phyloP scores from a whole-genome alignment of 345 rosid species.

The Populus davidiana region DNA sequence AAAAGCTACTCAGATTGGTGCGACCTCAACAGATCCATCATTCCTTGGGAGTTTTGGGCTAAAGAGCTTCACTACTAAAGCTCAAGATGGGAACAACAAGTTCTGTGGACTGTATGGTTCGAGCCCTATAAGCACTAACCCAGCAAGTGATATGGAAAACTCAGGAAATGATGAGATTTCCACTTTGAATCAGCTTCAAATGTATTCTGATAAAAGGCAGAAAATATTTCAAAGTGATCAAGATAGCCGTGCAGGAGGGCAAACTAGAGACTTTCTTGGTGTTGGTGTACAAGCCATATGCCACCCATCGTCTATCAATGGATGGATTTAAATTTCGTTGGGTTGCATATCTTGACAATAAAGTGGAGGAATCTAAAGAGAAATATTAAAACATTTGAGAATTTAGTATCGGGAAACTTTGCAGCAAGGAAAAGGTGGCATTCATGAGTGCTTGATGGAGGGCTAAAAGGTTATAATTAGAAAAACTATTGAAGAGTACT shows the following conservation, averaged over 20 bases:
- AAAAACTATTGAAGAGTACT: constrained; percentile 8
- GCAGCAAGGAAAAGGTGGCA: constrained; percentile 31
- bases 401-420: constrained; percentile 30
- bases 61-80: constrained; percentile 28
- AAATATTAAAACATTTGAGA: not conserved
- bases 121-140: constrained; percentile 19
- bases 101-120: constrained; percentile 48
- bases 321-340: constrained; percentile 51
- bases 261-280: constrained; percentile 91
- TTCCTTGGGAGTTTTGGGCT: constrained; percentile 49
- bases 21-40: constrained; percentile 54
- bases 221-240: constrained; percentile 28
- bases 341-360: constrained; percentile 3
- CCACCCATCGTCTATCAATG: constrained; percentile 60
- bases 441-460: constrained; percentile 21
- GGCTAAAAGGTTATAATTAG: constrained; percentile 19
- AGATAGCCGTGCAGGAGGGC: constrained; percentile 44
- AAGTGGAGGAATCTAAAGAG: constrained; percentile 9
- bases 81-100: constrained; percentile 48
- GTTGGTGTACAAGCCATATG: constrained; percentile 64
- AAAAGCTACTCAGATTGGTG: constrained; percentile 88
- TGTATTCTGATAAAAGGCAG: constrained; percentile 58
- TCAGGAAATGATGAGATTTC: not conserved
- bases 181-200: constrained; percentile 36
- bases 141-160: constrained; percentile 19